These are phyloP conservation scores for Trichoderma polysporum DNA, from an alignment of 2,329 filamentous ascomycete species.

Conservation along the genomic window DNA sequence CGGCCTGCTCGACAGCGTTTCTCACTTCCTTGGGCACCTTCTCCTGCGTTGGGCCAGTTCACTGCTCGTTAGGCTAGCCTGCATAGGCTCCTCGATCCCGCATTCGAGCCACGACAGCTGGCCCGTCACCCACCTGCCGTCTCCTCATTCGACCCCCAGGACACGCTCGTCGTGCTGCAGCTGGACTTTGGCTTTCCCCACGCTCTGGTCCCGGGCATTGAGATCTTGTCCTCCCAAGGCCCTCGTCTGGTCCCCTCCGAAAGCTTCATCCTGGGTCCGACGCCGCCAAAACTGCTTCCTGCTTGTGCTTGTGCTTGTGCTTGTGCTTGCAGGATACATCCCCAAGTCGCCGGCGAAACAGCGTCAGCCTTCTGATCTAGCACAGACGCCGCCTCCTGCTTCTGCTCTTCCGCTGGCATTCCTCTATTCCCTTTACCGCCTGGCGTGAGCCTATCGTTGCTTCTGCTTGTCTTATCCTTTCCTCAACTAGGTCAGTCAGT, in stretches of 20 bases:
- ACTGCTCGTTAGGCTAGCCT: constrained; percentile 38
- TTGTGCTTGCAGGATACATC: constrained; percentile 35
- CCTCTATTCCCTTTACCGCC: constrained; percentile 23
- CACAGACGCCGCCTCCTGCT: constrained; percentile 15
- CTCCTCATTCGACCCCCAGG: constrained; percentile 33
- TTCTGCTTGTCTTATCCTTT: constrained; percentile 26
- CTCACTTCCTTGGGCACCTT: constrained; percentile 19
- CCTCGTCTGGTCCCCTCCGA: constrained; percentile 26
- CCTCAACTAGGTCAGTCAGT: constrained; percentile 33
- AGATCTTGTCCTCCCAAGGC: constrained; percentile 32
- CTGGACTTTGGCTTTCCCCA: constrained; percentile 35
- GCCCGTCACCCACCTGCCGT: constrained; percentile 29
- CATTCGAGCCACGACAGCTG: constrained; percentile 44
- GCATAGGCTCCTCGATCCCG: constrained; percentile 39
- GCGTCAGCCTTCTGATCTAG: constrained; percentile 20
- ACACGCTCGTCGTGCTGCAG: constrained; percentile 30
- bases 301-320: constrained; percentile 22
- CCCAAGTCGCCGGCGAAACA: constrained; percentile 34
- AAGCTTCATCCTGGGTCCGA: constrained; percentile 28
- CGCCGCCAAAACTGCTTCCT: constrained; percentile 29
- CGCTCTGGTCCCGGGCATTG: constrained; percentile 29
- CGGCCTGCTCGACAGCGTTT: constrained; percentile 3
- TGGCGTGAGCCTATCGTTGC: constrained; percentile 20
- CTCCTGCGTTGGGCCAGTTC: constrained; percentile 33
- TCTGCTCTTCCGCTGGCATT: constrained; percentile 10